phyloP scores from a whole-genome alignment of 1,284 basidiomycete genomes.

The Apiotrichum gracile region DNA sequence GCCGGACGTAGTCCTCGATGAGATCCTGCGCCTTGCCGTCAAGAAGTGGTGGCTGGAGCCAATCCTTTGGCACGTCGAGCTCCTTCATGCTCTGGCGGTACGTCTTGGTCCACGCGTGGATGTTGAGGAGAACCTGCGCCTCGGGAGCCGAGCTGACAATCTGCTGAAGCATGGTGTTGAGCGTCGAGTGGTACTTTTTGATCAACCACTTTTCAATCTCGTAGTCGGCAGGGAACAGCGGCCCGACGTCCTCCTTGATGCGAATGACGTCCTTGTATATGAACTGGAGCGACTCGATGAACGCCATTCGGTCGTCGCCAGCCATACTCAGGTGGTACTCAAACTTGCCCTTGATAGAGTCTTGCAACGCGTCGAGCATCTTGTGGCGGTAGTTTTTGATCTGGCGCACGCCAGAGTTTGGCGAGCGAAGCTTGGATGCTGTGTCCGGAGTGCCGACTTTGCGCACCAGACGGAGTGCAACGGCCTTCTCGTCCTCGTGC shows the following conservation, averaged over 20 bases:
- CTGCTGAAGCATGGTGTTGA: constrained; percentile 68
- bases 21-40: constrained; percentile 89
- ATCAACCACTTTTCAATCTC: constrained; percentile 79
- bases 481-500: constrained; percentile 88
- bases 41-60: constrained; percentile 80
- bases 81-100: constrained; percentile 95
- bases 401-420: constrained; percentile 85
- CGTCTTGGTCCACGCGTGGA: constrained; percentile 92
- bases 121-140: constrained; percentile 73
- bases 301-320: constrained; percentile 61
- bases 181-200: constrained; percentile 85
- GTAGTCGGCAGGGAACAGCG: constrained; percentile 88
- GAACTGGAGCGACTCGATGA: constrained; percentile 76
- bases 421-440: constrained; percentile 80
- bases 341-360: constrained; percentile 70
- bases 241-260: constrained; percentile 78
- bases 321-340: constrained; percentile 61
- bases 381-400: constrained; percentile 96
- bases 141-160: constrained; percentile 74
- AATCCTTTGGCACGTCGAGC: constrained; percentile 70
- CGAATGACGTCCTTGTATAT: constrained; percentile 91
- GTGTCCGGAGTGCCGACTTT: constrained; percentile 83
- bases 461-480: constrained; percentile 88
- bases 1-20: constrained; percentile 90
- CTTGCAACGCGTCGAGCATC: constrained; percentile 71